These are phyloP conservation scores for Forsythia viridissima DNA, from an alignment of 257 asterid species.

Conservation along the genomic window DNA sequence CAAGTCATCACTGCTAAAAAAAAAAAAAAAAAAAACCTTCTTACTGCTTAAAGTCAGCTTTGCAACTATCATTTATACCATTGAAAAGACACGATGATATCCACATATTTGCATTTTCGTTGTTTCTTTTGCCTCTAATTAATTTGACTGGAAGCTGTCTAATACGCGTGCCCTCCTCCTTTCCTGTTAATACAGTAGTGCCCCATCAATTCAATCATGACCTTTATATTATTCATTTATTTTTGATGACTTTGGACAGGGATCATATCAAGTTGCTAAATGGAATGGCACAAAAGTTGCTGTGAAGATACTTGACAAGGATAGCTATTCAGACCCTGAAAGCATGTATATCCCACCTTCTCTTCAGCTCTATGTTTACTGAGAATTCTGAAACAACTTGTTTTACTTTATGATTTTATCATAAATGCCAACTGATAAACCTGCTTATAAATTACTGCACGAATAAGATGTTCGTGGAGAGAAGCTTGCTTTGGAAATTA, in stretches of 20 bases:
- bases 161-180: neutral
- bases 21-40: neutral
- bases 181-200: neutral
- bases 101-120: neutral
- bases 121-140: neutral
- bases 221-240: neutral
- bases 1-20: neutral
- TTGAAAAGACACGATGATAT: neutral
- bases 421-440: neutral
- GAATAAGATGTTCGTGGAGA: constrained; percentile 7
- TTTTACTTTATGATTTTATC: neutral
- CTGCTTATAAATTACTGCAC: neutral
- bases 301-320: constrained; percentile 95
- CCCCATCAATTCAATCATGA: neutral
- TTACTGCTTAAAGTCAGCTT: neutral
- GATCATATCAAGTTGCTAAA: constrained; percentile 92
- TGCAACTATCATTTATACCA: neutral
- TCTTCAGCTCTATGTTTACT: constrained; percentile 15
- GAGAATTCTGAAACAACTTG: constrained; percentile 2
- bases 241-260: constrained; percentile 47
- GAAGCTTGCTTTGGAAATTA: neutral
- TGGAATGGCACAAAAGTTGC: constrained; percentile 99
- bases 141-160: neutral
- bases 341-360: constrained; percentile 51
- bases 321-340: constrained; percentile 71